Evolutionary conservation across 345 rosid genomes (phyloP).

Genomic region (Geranium rotundifolium): DNA sequence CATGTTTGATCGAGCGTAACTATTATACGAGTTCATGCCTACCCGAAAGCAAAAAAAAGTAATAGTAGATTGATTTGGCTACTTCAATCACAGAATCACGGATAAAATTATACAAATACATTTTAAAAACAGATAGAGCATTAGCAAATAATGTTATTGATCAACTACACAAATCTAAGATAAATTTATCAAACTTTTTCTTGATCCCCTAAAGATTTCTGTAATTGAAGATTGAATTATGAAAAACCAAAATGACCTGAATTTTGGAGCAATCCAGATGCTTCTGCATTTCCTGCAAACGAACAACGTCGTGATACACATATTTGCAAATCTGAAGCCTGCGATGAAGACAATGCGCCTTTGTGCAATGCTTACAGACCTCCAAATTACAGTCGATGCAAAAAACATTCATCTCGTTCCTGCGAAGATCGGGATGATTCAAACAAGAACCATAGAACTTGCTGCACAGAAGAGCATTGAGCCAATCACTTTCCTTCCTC

Average conservation of each 20-base stretch:
- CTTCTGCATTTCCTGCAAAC: constrained; percentile 63
- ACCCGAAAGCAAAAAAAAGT: too few relatives aligned
- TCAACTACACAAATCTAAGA: too few relatives aligned
- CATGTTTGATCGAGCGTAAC: too few relatives aligned
- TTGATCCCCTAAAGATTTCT: background rate
- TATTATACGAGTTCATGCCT: too few relatives aligned
- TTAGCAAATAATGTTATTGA: too few relatives aligned
- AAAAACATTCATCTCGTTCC: constrained; percentile 64
- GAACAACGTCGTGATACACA: constrained; percentile 78
- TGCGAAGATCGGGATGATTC: constrained; percentile 42
- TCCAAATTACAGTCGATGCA: constrained; percentile 63
- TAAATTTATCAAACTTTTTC: too few relatives aligned
- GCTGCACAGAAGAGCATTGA: constrained; percentile 26
- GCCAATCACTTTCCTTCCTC: constrained; percentile 28
- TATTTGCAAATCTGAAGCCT: constrained; percentile 89
- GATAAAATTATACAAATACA: too few relatives aligned
- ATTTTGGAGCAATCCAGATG: constrained; percentile 73
- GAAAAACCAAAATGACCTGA: constrained; percentile 39
- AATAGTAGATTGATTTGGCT: too few relatives aligned
- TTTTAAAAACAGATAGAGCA: too few relatives aligned
- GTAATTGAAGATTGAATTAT: background rate
- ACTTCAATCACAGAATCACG: too few relatives aligned
- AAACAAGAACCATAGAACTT: constrained; percentile 53
- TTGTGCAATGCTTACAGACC: constrained; percentile 54
- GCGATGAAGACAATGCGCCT: constrained; percentile 39